phyloP scores from a whole-genome alignment of 768 basidiomycete species.

The Auricularia sp. region DNA sequence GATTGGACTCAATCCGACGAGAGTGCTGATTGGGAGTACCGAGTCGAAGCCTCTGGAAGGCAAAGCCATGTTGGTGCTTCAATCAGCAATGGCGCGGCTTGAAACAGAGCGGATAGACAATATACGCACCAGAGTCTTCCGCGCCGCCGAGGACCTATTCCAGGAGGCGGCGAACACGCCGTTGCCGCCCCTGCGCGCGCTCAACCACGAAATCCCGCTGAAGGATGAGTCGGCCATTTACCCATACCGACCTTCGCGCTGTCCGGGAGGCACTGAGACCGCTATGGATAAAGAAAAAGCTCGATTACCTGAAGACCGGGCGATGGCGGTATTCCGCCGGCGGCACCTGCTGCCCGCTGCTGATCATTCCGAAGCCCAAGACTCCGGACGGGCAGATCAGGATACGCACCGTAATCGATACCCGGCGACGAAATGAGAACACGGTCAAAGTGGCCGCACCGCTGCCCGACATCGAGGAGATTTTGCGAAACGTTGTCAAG shows the following conservation, averaged over 20 bases:
- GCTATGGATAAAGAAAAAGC: no score
- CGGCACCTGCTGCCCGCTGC: not conserved
- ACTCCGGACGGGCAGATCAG: not conserved
- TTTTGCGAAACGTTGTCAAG: no score
- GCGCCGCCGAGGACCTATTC: slow-evolving; percentile 8
- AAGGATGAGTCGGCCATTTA: no score
- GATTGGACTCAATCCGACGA: no score
- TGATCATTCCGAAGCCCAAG: not conserved
- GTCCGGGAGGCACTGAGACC: no score
- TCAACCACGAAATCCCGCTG: no score
- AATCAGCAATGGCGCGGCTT: not conserved
- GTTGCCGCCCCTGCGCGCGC: not conserved
- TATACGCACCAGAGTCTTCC: slow-evolving; percentile 1
- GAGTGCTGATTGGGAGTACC: no score
- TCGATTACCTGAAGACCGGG: no score
- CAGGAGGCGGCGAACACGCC: not conserved
- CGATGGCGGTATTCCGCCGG: no score
- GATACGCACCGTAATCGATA: slow-evolving; percentile 5
- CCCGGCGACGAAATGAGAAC: slow-evolving; percentile 1
- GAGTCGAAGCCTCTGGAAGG: no score
- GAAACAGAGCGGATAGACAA: not conserved
- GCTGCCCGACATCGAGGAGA: not conserved
- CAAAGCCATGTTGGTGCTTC: not conserved
- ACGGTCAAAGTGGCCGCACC: slow-evolving; percentile 3
- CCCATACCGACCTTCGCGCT: no score